phyloP scores from a whole-genome alignment of 2,329 filamentous ascomycete genomes.

The Sarocladium kiliense region DNA sequence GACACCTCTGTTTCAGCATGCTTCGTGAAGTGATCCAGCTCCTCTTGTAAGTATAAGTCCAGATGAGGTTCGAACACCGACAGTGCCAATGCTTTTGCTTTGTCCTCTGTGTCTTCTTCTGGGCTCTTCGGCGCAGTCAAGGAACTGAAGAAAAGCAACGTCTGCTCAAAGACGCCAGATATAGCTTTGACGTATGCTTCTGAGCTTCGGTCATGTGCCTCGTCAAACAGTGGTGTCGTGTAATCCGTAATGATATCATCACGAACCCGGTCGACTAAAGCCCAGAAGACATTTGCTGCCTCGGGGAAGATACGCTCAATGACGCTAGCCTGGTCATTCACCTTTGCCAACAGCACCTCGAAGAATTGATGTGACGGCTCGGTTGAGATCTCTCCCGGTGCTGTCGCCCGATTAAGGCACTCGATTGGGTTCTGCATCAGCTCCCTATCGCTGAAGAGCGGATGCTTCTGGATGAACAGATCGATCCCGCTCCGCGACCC shows the following conservation, averaged over 20 bases:
- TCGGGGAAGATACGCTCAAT: slow-evolving; percentile 81
- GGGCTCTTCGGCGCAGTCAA: slow-evolving; percentile 63
- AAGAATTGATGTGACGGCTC: slow-evolving; percentile 82
- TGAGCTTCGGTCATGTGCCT: slow-evolving; percentile 71
- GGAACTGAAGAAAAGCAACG: slow-evolving; percentile 68
- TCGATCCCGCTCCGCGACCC: slow-evolving; percentile 75
- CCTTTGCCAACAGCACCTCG: slow-evolving; percentile 62
- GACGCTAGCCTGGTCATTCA: slow-evolving; percentile 76
- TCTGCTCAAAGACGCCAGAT: slow-evolving; percentile 83
- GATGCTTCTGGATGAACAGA: slow-evolving; percentile 83
- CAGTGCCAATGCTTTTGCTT: slow-evolving; percentile 62
- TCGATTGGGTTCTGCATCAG: slow-evolving; percentile 66
- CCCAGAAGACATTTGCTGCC: slow-evolving; percentile 64
- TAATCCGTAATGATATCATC: slow-evolving; percentile 86
- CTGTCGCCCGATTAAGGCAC: slow-evolving; percentile 65
- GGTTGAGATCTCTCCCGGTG: slow-evolving; percentile 63
- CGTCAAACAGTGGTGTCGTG: slow-evolving; percentile 77
- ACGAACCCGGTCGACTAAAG: slow-evolving; percentile 74
- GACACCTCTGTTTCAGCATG: slow-evolving; percentile 72
- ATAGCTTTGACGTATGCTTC: slow-evolving; percentile 80
- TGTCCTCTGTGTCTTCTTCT: slow-evolving; percentile 48
- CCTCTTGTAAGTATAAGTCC: slow-evolving; percentile 89
- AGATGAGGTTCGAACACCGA: slow-evolving; percentile 85
- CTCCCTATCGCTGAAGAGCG: slow-evolving; percentile 70
- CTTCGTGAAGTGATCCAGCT: slow-evolving; percentile 77